These are phyloP conservation scores for Novymonas esmeraldas DNA, from an alignment of 208 protist species.

Conservation along the genomic window DNA sequence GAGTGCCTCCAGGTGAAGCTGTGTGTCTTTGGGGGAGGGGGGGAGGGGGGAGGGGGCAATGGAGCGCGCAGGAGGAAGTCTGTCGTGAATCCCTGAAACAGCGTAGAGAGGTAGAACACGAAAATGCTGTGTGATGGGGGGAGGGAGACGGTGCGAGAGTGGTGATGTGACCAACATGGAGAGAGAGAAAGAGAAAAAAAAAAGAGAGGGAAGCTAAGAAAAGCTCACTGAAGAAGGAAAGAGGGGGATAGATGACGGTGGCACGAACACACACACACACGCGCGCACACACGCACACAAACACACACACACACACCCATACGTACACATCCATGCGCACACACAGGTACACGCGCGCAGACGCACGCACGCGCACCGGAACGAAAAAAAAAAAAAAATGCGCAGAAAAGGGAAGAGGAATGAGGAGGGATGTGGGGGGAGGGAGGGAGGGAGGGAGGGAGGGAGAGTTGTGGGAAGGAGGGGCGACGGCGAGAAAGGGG, in stretches of 20 bases:
- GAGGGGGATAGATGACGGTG: slow-evolving; percentile 3
- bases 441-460: not conserved
- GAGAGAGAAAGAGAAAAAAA: slow-evolving; percentile 4
- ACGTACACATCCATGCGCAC: not conserved
- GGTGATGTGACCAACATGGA: not conserved
- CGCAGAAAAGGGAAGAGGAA: not conserved
- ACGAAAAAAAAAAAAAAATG: not conserved
- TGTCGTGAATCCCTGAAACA: too few relatives aligned
- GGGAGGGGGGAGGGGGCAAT: too few relatives aligned
- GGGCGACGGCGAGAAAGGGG: not conserved
- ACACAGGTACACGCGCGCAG: not conserved
- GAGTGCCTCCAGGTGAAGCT: too few relatives aligned
- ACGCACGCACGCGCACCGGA: not conserved
- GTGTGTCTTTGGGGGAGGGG: too few relatives aligned
- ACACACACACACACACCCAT: not conserved
- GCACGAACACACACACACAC: not conserved
- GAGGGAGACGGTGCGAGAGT: not conserved
- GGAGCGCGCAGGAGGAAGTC: too few relatives aligned
- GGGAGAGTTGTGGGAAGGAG: not conserved
- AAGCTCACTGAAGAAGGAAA: slow-evolving; percentile 19
- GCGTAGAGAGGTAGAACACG: not conserved
- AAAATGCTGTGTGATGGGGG: not conserved
- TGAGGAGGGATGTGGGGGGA: not conserved
- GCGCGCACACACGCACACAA: not conserved
- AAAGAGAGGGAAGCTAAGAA: slow-evolving; percentile 7